phyloP scores from a whole-genome alignment of 768 basidiomycete species.

The Tephrocybe sp. region DNA sequence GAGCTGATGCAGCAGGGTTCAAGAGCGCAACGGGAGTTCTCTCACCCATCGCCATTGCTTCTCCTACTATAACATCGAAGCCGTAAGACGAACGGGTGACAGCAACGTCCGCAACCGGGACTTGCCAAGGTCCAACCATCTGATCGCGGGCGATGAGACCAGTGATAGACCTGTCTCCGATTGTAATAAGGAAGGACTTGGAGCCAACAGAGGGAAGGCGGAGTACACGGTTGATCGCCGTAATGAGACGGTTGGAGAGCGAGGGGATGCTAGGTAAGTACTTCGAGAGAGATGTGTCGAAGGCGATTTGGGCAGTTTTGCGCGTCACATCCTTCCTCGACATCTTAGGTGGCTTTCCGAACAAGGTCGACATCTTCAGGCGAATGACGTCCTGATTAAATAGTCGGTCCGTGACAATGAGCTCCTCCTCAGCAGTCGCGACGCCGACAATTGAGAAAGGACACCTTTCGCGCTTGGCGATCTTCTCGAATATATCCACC shows the following conservation, averaged over 20 bases:
- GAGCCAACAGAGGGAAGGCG: conserved; percentile 91
- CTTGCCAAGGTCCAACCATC: conserved; percentile 99
- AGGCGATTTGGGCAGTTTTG: conserved; percentile 38
- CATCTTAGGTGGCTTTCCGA: conserved; percentile 96
- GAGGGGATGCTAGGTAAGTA: conserved; percentile 55
- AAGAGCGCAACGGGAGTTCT: conserved; percentile 91
- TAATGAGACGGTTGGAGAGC: conserved; percentile 49
- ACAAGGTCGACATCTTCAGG: conserved; percentile 92
- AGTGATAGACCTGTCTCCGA: conserved; percentile 92
- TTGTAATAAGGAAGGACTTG: conserved; percentile 98
- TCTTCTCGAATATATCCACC: conserved; percentile 62
- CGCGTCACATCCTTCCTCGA: conserved; percentile 63
- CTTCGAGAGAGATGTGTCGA: conserved; percentile 69
- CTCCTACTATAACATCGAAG: conserved; percentile 79
- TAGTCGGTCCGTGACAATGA: conserved; percentile 88
- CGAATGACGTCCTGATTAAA: conserved; percentile 79
- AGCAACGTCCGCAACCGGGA: conserved; percentile 96
- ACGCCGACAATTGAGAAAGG: conserved; percentile 91
- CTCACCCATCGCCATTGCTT: conserved; percentile 99
- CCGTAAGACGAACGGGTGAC: conserved; percentile 95
- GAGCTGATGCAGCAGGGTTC: conserved; percentile 84
- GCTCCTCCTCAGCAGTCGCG: conserved; percentile 78
- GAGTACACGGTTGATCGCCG: conserved; percentile 80
- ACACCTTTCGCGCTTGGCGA: conserved; percentile 88
- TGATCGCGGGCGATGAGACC: conserved; percentile 96